Percentiles rank a stretch among this genome's conserved stretches.
Evolutionary conservation across 179 eudicot genomes (phyloP).

Genomic region (Spinacia oleracea): DNA sequence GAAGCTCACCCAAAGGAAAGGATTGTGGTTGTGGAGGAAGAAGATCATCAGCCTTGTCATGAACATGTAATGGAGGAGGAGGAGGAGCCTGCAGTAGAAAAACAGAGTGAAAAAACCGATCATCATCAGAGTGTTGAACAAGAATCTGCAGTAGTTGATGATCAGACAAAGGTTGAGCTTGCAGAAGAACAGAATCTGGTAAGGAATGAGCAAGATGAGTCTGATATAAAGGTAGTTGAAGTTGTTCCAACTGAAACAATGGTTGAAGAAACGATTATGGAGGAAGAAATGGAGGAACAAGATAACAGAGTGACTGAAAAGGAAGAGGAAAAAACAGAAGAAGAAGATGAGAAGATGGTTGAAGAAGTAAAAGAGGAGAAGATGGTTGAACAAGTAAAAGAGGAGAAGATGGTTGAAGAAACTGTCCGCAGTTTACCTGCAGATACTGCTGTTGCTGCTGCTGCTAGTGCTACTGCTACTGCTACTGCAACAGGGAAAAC

Average conservation of each 20-base stretch:
- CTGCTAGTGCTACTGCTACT: neutral
- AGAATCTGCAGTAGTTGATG: slow-evolving; percentile 5
- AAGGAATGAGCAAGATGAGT: slow-evolving; percentile 20
- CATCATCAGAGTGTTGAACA: slow-evolving; percentile 3
- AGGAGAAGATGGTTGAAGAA: neutral
- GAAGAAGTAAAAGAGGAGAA: neutral
- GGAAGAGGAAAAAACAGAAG: slow-evolving; percentile 14
- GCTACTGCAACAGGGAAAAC: slow-evolving; percentile 8
- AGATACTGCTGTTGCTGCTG: neutral
- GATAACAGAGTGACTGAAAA: slow-evolving; percentile 3
- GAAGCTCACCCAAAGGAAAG: slow-evolving; percentile 8
- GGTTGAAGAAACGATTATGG: slow-evolving; percentile 11
- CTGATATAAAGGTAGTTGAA: slow-evolving; percentile 8
- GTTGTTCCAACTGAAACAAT: slow-evolving; percentile 15
- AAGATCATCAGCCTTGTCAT: slow-evolving; percentile 4
- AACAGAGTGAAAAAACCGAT: neutral
- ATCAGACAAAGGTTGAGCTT: slow-evolving; percentile 9
- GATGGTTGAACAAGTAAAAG: neutral
- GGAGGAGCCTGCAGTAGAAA: neutral
- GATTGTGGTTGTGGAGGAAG: too few species aligned
- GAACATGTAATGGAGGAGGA: slow-evolving; percentile 16
- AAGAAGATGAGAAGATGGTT: neutral
- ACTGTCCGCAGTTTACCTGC: neutral
- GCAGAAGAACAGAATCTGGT: slow-evolving; percentile 17
- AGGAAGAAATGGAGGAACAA: slow-evolving; percentile 16